Percentiles rank a stretch among this genome's conserved stretches.
These are phyloP conservation scores for Scheffersomyces spartinae DNA, from an alignment of 805 yeast species.

Conservation along the genomic window DNA sequence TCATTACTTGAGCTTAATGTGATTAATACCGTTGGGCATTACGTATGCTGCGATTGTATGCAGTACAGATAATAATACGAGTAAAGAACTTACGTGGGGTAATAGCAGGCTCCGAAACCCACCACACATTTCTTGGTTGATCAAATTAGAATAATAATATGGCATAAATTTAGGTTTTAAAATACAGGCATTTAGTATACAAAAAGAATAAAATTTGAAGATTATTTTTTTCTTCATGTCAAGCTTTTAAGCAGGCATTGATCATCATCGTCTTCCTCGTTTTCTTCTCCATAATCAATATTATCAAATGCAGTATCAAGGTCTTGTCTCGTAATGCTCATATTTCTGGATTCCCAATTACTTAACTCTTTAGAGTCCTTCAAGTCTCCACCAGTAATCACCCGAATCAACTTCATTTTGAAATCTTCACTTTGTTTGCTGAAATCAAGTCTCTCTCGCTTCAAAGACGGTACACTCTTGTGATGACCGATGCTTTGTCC, in stretches of 20 bases:
- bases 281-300: slow-evolving; percentile 7
- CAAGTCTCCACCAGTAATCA: slow-evolving; percentile 45
- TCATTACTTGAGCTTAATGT: background rate
- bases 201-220: background rate
- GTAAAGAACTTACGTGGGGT: background rate
- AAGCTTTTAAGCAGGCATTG: slow-evolving; percentile 7
- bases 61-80: background rate
- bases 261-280: slow-evolving; percentile 8
- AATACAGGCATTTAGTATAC: background rate
- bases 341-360: slow-evolving; percentile 26
- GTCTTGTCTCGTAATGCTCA: slow-evolving; percentile 13
- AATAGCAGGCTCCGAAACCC: background rate
- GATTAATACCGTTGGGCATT: background rate
- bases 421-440: slow-evolving; percentile 34
- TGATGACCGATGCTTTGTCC: slow-evolving; percentile 89
- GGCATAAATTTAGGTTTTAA: background rate
- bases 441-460: slow-evolving; percentile 35
- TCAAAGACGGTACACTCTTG: slow-evolving; percentile 35
- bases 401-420: slow-evolving; percentile 40
- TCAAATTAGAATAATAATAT: background rate
- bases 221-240: background rate
- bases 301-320: slow-evolving; percentile 8
- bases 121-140: background rate
- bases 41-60: background rate
- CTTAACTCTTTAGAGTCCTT: slow-evolving; percentile 16